Evolutionary conservation across 768 basidiomycete species (phyloP), one percentile per base, ranked within the genome.

Genomic region (Roridomyces roridus): DNA sequence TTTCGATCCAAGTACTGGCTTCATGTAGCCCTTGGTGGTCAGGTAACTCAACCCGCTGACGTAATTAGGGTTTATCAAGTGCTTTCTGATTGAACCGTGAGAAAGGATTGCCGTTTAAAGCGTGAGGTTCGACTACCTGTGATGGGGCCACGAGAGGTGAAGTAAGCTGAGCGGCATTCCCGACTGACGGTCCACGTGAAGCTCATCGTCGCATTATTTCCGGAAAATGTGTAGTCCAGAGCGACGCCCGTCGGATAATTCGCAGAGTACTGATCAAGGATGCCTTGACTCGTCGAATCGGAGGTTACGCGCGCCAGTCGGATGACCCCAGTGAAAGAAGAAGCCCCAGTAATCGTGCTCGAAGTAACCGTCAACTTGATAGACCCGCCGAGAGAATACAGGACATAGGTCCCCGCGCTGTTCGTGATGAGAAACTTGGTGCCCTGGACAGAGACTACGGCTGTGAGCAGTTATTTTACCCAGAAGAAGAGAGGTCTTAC

Each of bases 71-170:
- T 69, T 72, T 18, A 68, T 66, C 12, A 55, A 60, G 46, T 62
- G 65, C 40, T 70, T 57, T 49, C 69, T 71, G 29, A 6, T 52
- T 23, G 23, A 56, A 52, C 50, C 54, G 54, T 55, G 49, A 53
- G 48, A 54, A 53, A 24, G 6, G 7, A 5, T 8, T 8, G 31
- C 3, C 31, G n/a, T n/a, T n/a, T n/a, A n/a, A n/a, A n/a, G n/a
- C n/a, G n/a, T n/a, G n/a, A n/a, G n/a, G n/a, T n/a, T n/a, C n/a
- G n/a, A n/a, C n/a, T n/a, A 70, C 72, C 73, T 60, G 52, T 74
- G 73, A 51, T 74, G 73, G 14, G 73, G 72, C 67, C 68, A 74
- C 29, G 72, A 72, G 25, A 74, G 63, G 62, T 72, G 67, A n/a
- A 74, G 63, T 34, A n/a, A 73, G 65, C 10, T 73, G 59, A 0